Conservation (phyloP, 495 filamentous ascomycete genomes). For the Penicillium bovifimosum region DNA sequence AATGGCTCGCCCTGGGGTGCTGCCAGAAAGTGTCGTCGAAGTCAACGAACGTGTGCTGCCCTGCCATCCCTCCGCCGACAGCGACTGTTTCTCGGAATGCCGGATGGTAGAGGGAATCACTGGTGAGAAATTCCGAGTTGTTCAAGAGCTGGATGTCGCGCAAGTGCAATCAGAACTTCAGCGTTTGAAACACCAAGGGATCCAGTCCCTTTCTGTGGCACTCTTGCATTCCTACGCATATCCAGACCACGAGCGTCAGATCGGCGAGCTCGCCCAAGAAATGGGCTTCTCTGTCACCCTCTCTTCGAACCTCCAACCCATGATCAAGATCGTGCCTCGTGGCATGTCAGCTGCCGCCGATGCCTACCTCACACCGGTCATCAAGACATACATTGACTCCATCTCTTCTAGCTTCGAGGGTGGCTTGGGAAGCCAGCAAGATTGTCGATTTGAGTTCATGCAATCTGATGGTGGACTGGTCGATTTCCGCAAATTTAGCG, state of each 20-base stretch:
- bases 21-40: slow-evolving; percentile 73
- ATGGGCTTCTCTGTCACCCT: slow-evolving; percentile 54
- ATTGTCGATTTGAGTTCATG: slow-evolving; percentile 49
- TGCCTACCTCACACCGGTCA: slow-evolving; percentile 92
- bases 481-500: slow-evolving; percentile 52
- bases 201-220: slow-evolving; percentile 48
- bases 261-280: slow-evolving; percentile 44
- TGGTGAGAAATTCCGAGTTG: slow-evolving; percentile 47
- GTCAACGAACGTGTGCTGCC: slow-evolving; percentile 67
- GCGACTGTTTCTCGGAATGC: slow-evolving; percentile 51
- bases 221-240: slow-evolving; percentile 52
- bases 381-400: slow-evolving; percentile 90
- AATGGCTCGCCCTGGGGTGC: slow-evolving; percentile 71
- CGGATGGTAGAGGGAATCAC: slow-evolving; percentile 44
- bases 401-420: slow-evolving; percentile 64
- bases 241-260: slow-evolving; percentile 46
- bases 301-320: slow-evolving; percentile 68
- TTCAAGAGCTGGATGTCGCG: slow-evolving; percentile 36
- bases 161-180: slow-evolving; percentile 40
- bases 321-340: slow-evolving; percentile 70
- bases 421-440: slow-evolving; percentile 43
- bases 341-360: slow-evolving; percentile 93
- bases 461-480: slow-evolving; percentile 53
- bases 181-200: slow-evolving; percentile 40
- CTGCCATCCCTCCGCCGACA: slow-evolving; percentile 47